phyloP scores from a whole-genome alignment of 495 filamentous ascomycete species.

The Hypomontagnella submonticulosa region DNA sequence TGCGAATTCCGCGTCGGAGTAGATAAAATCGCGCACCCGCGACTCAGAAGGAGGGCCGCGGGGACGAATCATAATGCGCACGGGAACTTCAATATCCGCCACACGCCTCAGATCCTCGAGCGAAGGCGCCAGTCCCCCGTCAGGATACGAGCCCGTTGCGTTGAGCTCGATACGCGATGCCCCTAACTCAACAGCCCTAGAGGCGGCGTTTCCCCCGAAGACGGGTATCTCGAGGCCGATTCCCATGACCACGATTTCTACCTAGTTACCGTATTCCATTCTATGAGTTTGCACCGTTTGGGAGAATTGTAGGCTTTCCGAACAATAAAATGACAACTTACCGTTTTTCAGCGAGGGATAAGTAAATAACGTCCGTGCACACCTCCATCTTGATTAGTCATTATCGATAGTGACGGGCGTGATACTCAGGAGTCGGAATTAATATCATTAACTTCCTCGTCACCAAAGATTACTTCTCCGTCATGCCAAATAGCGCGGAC shows the following conservation, averaged over 20 bases:
- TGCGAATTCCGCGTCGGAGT: slow-evolving; percentile 48
- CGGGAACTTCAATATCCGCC: slow-evolving; percentile 28
- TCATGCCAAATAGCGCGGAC: too few species aligned
- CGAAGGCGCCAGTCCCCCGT: slow-evolving; percentile 55
- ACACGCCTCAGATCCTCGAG: slow-evolving; percentile 26
- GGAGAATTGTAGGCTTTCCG: slow-evolving; percentile 10
- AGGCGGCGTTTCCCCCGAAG: slow-evolving; percentile 48
- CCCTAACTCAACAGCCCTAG: slow-evolving; percentile 41
- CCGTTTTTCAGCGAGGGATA: too few species aligned
- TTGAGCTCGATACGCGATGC: slow-evolving; percentile 57
- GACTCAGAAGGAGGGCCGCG: slow-evolving; percentile 42
- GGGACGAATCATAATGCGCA: slow-evolving; percentile 61
- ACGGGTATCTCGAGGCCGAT: slow-evolving; percentile 55
- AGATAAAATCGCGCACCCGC: slow-evolving; percentile 52
- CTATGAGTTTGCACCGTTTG: not conserved
- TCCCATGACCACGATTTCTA: slow-evolving; percentile 3
- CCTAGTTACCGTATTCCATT: not conserved
- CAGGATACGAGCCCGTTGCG: slow-evolving; percentile 51
- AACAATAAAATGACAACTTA: too few species aligned
- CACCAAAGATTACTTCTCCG: too few species aligned
- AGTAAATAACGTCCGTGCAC: too few species aligned
- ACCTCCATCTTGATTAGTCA: too few species aligned
- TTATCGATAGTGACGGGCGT: too few species aligned
- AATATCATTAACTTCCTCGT: too few species aligned
- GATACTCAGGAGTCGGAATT: too few species aligned